Conservation (phyloP, 768 basidiomycete genomes). For the Suillus tomentosus region DNA sequence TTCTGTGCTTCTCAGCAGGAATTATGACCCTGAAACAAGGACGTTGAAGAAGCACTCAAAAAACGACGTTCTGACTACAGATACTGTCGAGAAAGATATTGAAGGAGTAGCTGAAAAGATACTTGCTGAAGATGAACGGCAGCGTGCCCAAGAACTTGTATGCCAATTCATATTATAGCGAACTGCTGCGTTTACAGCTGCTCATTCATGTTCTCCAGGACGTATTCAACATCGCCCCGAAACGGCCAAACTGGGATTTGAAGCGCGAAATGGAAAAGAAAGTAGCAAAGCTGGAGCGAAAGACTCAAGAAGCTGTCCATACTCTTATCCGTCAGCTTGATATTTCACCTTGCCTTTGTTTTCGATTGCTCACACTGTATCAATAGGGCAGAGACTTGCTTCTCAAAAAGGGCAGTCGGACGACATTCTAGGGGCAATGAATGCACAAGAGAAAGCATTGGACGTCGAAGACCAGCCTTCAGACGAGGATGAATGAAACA, state of each 20-base stretch:
- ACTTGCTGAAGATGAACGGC: constrained; percentile 83
- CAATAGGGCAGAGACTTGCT: constrained; percentile 75
- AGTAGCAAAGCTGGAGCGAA: constrained; percentile 82
- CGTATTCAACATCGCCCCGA: constrained; percentile 96
- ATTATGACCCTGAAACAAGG: constrained; percentile 89
- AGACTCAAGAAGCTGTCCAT: constrained; percentile 91
- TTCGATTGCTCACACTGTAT: constrained; percentile 10
- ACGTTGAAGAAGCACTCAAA: constrained; percentile 67
- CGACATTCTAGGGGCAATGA: constrained; percentile 83
- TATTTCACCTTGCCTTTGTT: constrained; percentile 8
- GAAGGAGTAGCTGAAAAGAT: constrained; percentile 84
- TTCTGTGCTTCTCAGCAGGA: constrained; percentile 67
- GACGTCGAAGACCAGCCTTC: constrained; percentile 53
- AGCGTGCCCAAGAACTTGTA: constrained; percentile 86
- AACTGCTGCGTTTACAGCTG: constrained; percentile 5
- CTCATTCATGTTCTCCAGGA: constrained; percentile 52
- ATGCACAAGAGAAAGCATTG: constrained; percentile 64
- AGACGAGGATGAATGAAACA: constrained; percentile 63
- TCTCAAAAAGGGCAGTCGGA: constrained; percentile 79
- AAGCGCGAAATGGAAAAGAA: constrained; percentile 94
- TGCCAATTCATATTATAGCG: constrained; percentile 26
- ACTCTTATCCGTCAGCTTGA: constrained; percentile 81
- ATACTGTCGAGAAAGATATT: constrained; percentile 88
- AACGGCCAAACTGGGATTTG: constrained; percentile 95
- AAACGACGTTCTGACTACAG: constrained; percentile 61